Percentiles rank a stretch among this genome's conserved stretches.
These are phyloP conservation scores for Coniochaeta prunicola DNA, from an alignment of 2,329 filamentous ascomycete genomes.

Conservation along the genomic window DNA sequence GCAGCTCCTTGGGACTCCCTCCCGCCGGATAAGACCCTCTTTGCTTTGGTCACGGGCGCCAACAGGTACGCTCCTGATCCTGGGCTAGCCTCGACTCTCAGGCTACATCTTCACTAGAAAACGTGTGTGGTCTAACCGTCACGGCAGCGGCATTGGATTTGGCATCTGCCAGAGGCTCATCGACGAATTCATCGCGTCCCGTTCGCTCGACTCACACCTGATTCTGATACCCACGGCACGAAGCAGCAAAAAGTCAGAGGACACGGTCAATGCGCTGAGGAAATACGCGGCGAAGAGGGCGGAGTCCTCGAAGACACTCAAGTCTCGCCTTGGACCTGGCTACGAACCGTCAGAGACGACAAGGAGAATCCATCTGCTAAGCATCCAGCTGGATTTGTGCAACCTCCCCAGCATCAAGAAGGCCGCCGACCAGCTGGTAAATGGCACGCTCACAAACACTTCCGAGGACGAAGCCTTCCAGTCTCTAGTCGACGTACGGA, in stretches of 20 bases:
- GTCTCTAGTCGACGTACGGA: slow-evolving; percentile 34
- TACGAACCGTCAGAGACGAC: slow-evolving; percentile 36
- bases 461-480: slow-evolving; percentile 26
- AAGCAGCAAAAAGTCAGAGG: slow-evolving; percentile 62
- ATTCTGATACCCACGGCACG: slow-evolving; percentile 81
- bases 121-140: slow-evolving; percentile 18
- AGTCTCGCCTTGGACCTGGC: slow-evolving; percentile 26
- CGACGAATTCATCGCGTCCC: slow-evolving; percentile 75
- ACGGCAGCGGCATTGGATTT: slow-evolving; percentile 72
- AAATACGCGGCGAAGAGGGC: slow-evolving; percentile 49
- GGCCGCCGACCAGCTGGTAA: slow-evolving; percentile 39
- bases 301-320: slow-evolving; percentile 28
- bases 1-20: slow-evolving; percentile 26
- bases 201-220: slow-evolving; percentile 60
- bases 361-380: slow-evolving; percentile 49
- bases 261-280: slow-evolving; percentile 60
- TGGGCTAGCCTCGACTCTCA: neutral
- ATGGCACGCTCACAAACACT: slow-evolving; percentile 37
- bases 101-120: slow-evolving; percentile 1
- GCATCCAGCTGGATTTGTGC: slow-evolving; percentile 54
- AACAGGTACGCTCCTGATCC: slow-evolving; percentile 56
- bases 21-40: slow-evolving; percentile 37
- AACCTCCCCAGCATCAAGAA: slow-evolving; percentile 43
- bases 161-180: slow-evolving; percentile 78
- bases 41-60: slow-evolving; percentile 73